Percentiles rank a stretch among this genome's conserved stretches.
Conservation (phyloP, 73 alveolate species). For the Symbiodinium pilosum region DNA sequence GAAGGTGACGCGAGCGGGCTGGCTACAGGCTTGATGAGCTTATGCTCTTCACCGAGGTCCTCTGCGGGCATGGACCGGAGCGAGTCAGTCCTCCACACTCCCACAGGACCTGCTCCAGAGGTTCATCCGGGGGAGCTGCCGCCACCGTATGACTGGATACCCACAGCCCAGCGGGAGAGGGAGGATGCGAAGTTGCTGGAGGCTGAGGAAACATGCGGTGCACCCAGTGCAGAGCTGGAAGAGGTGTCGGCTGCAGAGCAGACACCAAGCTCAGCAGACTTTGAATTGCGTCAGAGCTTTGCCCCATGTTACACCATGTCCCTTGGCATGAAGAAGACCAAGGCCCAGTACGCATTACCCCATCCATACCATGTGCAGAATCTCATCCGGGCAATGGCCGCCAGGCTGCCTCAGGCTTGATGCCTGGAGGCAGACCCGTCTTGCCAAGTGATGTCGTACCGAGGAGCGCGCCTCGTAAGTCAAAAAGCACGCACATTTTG, state of each 20-base stretch:
- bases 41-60: constrained; percentile 16
- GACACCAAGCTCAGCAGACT: constrained; percentile 5
- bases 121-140: constrained; percentile 32
- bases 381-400: constrained; percentile 46
- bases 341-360: constrained; percentile 58
- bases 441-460: neutral
- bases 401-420: constrained; percentile 27
- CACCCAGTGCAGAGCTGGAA: neutral
- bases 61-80: constrained; percentile 3
- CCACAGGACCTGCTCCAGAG: constrained; percentile 66
- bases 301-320: constrained; percentile 32
- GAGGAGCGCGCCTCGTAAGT: constrained; percentile 5
- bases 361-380: constrained; percentile 61
- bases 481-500: too few species aligned
- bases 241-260: neutral
- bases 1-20: constrained; percentile 33
- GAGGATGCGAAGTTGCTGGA: constrained; percentile 15
- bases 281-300: neutral
- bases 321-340: constrained; percentile 47
- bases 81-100: constrained; percentile 23
- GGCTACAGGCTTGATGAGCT: constrained; percentile 50
- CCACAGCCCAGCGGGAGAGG: constrained; percentile 36
- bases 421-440: neutral
- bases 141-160: constrained; percentile 44
- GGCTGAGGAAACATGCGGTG: neutral